phyloP scores from a whole-genome alignment of 768 basidiomycete genomes.

The Clavaria fumosa region DNA sequence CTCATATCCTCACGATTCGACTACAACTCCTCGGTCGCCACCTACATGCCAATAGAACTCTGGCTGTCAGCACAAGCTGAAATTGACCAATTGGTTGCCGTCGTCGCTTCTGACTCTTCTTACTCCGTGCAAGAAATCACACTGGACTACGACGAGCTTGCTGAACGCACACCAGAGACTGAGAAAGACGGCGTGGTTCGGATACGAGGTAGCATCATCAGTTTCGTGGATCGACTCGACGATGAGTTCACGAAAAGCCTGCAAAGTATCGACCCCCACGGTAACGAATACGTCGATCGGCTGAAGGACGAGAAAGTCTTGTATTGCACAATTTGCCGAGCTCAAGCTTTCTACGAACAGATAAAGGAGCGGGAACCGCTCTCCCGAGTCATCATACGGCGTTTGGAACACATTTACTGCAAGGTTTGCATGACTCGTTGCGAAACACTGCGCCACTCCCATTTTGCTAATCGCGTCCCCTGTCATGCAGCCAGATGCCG shows the following conservation, averaged over 20 bases:
- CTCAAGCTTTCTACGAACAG: constrained; percentile 83
- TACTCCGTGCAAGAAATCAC: constrained; percentile 81
- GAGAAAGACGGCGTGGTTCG: constrained; percentile 63
- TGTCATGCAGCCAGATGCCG: constrained; percentile 74
- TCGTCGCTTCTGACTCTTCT: constrained; percentile 51
- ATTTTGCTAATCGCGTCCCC: constrained; percentile 8
- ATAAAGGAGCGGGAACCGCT: constrained; percentile 63
- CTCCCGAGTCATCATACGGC: constrained; percentile 82
- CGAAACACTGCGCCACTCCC: constrained; percentile 7
- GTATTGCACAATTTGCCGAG: constrained; percentile 85
- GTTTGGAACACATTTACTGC: constrained; percentile 94
- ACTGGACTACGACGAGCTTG: constrained; percentile 82
- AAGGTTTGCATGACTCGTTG: constrained; percentile 43
- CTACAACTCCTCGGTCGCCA: constrained; percentile 77
- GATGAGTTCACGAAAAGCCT: constrained; percentile 96
- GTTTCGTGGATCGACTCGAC: constrained; percentile 89
- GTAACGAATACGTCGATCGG: constrained; percentile 96
- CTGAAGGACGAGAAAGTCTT: constrained; percentile 91
- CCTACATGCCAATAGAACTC: constrained; percentile 84
- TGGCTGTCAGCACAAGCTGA: constrained; percentile 82
- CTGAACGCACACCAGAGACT: constrained; percentile 62
- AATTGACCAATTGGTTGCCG: constrained; percentile 74
- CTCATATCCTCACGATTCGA: constrained; percentile 93
- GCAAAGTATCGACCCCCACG: constrained; percentile 97
- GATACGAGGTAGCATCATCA: constrained; percentile 91